phyloP scores from a whole-genome alignment of 176 grass and related monocot genomes.

The Musa acuminata region DNA sequence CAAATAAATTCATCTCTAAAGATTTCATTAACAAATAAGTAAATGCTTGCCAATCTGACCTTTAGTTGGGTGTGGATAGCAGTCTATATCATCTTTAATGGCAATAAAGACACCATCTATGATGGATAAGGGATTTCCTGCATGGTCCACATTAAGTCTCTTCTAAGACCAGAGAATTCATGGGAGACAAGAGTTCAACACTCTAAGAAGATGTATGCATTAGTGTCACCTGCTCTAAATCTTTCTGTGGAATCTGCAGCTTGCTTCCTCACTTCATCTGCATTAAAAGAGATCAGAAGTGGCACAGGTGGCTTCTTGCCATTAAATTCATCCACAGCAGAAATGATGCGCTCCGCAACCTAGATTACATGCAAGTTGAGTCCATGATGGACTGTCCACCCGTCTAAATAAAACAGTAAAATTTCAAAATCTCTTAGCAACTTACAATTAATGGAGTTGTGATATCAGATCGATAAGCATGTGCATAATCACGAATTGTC shows the following conservation, averaged over 20 bases:
- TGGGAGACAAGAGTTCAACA: background rate
- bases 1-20: constrained; percentile 5
- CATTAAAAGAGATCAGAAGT: constrained; percentile 60
- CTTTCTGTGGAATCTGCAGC: constrained; percentile 68
- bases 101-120: constrained; percentile 82
- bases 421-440: background rate
- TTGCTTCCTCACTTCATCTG: constrained; percentile 66
- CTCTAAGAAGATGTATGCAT: background rate
- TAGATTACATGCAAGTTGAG: constrained; percentile 21
- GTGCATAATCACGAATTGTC: constrained; percentile 87
- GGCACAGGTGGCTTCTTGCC: constrained; percentile 60
- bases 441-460: constrained; percentile 63
- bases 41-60: constrained; percentile 27
- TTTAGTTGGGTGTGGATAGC: constrained; percentile 76
- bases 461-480: constrained; percentile 62
- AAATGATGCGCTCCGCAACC: constrained; percentile 72
- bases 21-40: background rate
- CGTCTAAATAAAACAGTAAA: background rate
- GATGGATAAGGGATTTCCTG: constrained; percentile 70
- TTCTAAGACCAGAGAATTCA: background rate
- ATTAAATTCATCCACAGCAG: constrained; percentile 59
- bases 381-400: background rate
- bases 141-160: background rate
- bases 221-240: constrained; percentile 51
- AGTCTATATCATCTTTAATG: constrained; percentile 97